Percentiles rank a stretch among this genome's conserved stretches.
These are phyloP conservation scores for Coemansia sp. DNA, from an alignment of 192 early-diverging fungal species.

Conservation along the genomic window DNA sequence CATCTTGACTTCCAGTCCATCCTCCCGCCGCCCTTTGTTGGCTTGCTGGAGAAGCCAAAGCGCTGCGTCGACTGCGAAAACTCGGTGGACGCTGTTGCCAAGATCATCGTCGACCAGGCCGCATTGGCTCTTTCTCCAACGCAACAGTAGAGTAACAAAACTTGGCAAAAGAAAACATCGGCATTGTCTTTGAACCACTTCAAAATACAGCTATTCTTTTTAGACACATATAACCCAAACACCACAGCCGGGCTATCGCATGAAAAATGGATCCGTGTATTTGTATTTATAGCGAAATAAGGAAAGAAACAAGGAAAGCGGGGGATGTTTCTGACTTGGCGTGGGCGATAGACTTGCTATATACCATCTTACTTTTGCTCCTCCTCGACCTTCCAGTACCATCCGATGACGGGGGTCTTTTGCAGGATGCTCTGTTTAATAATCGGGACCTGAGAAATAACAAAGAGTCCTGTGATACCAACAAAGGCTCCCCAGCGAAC, in stretches of 20 bases:
- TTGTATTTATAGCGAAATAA: too few relatives aligned
- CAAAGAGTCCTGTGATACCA: conserved; percentile 37
- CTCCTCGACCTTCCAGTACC: conserved; percentile 60
- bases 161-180: neutral
- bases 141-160: neutral
- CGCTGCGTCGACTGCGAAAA: conserved; percentile 58
- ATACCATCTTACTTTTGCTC: conserved; percentile 6
- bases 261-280: too few relatives aligned
- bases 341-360: neutral
- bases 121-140: neutral
- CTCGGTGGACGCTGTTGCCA: conserved; percentile 48
- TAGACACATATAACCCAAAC: too few relatives aligned
- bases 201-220: neutral
- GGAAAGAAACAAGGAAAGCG: too few relatives aligned
- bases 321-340: too few relatives aligned
- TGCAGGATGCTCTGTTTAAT: conserved; percentile 46
- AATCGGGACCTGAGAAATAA: conserved; percentile 50
- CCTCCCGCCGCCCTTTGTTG: conserved; percentile 69
- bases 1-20: conserved; percentile 63
- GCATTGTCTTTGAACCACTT: neutral
- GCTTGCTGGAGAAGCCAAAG: conserved; percentile 71
- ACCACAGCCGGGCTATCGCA: too few relatives aligned
- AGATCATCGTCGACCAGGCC: conserved; percentile 26
- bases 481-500: conserved; percentile 50
- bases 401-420: conserved; percentile 46